These are phyloP conservation scores for Hyaloscypha hepaticicola DNA, from an alignment of 495 filamentous ascomycete genomes.

Conservation along the genomic window DNA sequence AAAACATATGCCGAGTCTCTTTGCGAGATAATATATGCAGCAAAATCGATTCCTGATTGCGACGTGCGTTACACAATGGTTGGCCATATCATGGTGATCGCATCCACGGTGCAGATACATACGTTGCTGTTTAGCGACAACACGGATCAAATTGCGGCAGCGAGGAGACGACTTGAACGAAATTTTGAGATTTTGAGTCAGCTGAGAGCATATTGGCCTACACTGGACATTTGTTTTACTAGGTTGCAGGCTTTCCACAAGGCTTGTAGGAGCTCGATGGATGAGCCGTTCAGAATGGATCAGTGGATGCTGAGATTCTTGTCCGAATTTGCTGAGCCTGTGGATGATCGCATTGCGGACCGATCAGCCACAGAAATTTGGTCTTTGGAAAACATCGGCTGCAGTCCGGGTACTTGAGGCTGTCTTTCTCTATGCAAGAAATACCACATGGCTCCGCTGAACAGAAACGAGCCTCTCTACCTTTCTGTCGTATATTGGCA, in stretches of 20 bases:
- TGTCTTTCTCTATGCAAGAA: constrained; percentile 47
- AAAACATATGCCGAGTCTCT: constrained; percentile 37
- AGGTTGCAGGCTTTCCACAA: constrained; percentile 41
- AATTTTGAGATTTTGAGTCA: constrained; percentile 42
- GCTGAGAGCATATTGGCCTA: constrained; percentile 39
- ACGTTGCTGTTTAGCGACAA: constrained; percentile 37
- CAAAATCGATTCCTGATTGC: constrained; percentile 34
- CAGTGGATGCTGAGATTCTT: constrained; percentile 44
- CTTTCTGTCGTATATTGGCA: too few relatives aligned
- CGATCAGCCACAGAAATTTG: constrained; percentile 3
- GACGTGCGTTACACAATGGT: constrained; percentile 43
- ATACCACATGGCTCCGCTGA: background rate
- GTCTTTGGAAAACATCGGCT: constrained; percentile 24
- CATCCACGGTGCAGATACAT: constrained; percentile 44
- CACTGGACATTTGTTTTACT: constrained; percentile 36
- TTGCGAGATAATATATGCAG: constrained; percentile 40
- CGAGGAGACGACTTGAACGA: constrained; percentile 36
- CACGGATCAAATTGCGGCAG: constrained; percentile 26
- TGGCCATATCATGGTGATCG: constrained; percentile 43
- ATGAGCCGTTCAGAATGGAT: constrained; percentile 40
- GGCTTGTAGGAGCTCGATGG: constrained; percentile 35
- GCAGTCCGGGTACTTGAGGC: constrained; percentile 43
- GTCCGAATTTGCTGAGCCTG: constrained; percentile 34
- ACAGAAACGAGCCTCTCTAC: background rate
- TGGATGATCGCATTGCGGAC: constrained; percentile 27